Percentiles rank a stretch among this genome's conserved stretches.
Conservation (phyloP, 495 filamentous ascomycete species). For the Penicillium waksmanii region DNA sequence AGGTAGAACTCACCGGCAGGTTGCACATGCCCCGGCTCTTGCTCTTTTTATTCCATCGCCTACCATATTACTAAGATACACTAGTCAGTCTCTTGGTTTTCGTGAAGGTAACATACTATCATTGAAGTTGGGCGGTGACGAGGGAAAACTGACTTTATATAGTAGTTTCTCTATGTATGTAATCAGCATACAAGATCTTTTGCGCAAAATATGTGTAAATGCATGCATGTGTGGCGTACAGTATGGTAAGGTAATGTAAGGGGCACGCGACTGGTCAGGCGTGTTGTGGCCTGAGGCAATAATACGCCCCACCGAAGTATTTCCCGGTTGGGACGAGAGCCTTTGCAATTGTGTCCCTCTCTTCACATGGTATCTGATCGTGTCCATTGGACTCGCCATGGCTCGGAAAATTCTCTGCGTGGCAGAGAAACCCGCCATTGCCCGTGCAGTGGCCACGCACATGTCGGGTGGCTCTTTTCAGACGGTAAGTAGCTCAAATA, state of each 20-base stretch:
- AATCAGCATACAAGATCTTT: too few relatives aligned
- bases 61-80: not conserved
- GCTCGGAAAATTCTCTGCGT: conserved; percentile 77
- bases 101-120: not conserved
- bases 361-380: conserved; percentile 17
- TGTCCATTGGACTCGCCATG: conserved; percentile 26
- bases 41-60: conserved; percentile 14
- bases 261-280: not conserved
- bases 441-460: conserved; percentile 89
- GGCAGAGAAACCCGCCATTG: conserved; percentile 95
- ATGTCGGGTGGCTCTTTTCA: conserved; percentile 74
- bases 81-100: not conserved
- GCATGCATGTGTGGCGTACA: too few relatives aligned
- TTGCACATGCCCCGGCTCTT: conserved; percentile 27
- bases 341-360: conserved; percentile 10
- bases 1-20: conserved; percentile 26
- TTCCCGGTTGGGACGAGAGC: conserved; percentile 20
- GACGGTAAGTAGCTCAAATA: conserved; percentile 58
- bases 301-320: conserved; percentile 8
- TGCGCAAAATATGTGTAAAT: too few relatives aligned
- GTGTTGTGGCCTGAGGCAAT: not conserved
- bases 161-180: too few relatives aligned
- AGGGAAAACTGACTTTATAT: too few relatives aligned
- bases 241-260: not conserved
- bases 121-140: too few relatives aligned